phyloP scores from a whole-genome alignment of 1,284 basidiomycete genomes.

The Uromyces viciae-fabae region DNA sequence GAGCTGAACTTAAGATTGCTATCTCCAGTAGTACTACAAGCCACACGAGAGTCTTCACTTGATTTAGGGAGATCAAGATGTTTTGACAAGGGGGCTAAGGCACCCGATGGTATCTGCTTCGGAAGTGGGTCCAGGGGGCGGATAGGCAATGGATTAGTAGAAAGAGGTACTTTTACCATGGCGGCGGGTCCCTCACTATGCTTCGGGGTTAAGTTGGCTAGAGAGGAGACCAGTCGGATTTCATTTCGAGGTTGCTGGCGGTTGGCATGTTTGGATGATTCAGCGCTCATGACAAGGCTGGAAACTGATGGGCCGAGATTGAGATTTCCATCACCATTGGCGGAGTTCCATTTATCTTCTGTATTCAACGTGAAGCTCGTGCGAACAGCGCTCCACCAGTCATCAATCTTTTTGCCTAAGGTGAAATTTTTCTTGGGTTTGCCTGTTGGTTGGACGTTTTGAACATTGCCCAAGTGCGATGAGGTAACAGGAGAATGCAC shows the following conservation, averaged over 20 bases:
- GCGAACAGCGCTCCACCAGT: slow-evolving; percentile 59
- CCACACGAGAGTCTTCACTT: not conserved
- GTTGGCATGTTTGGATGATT: not conserved
- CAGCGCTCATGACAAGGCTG: not conserved
- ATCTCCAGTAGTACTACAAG: not conserved
- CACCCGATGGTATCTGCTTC: slow-evolving; percentile 20
- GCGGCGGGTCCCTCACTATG: not conserved
- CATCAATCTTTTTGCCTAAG: slow-evolving; percentile 57
- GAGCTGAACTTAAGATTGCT: not conserved
- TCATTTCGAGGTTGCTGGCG: not conserved
- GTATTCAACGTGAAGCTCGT: slow-evolving; percentile 54
- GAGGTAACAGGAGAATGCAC: not conserved
- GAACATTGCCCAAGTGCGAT: slow-evolving; percentile 14
- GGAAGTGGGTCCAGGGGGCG: not conserved
- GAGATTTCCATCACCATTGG: slow-evolving; percentile 16
- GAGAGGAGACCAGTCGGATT: slow-evolving; percentile 8
- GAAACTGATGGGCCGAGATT: not conserved
- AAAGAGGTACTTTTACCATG: not conserved
- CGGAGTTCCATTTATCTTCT: slow-evolving; percentile 46
- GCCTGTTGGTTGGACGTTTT: not conserved
- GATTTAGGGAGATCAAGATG: not conserved
- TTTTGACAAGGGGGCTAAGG: slow-evolving; percentile 25
- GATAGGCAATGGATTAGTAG: not conserved
- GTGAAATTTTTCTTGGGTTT: slow-evolving; percentile 61
- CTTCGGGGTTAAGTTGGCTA: not conserved